Percentiles rank a stretch among this genome's conserved stretches.
These are phyloP conservation scores for Daldinia concentrica DNA, from an alignment of 495 filamentous ascomycete genomes.

Conservation along the genomic window DNA sequence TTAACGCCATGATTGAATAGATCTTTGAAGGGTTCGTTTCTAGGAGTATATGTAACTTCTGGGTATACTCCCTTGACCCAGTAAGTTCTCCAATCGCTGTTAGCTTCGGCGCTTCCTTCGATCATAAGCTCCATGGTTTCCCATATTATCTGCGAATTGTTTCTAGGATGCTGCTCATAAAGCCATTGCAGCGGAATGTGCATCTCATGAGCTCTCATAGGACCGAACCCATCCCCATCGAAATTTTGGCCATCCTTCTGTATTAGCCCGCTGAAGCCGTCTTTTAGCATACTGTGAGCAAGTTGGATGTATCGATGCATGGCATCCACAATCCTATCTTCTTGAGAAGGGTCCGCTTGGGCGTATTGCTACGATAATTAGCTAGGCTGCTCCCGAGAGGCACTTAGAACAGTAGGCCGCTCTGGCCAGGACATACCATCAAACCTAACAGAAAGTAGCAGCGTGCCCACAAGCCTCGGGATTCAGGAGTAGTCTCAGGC, in stretches of 20 bases:
- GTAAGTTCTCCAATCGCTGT: conserved; percentile 52
- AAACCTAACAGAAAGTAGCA: conserved; percentile 64
- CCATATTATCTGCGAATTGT: conserved; percentile 47
- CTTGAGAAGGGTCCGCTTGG: conserved; percentile 54
- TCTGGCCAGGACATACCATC: conserved; percentile 42
- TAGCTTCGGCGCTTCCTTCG: conserved; percentile 40
- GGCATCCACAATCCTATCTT: conserved; percentile 50
- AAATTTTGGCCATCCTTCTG: conserved; percentile 52
- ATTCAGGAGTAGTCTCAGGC: conserved; percentile 57
- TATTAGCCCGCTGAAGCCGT: conserved; percentile 61
- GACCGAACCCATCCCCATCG: conserved; percentile 55
- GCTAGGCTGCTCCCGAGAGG: conserved; percentile 26
- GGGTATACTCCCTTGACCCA: conserved; percentile 47
- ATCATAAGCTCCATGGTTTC: conserved; percentile 51
- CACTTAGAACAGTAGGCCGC: neutral
- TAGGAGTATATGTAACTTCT: conserved; percentile 44
- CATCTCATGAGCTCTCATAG: conserved; percentile 62
- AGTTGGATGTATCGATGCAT: conserved; percentile 52
- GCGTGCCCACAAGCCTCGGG: conserved; percentile 65
- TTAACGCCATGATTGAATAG: conserved; percentile 47
- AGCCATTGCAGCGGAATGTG: conserved; percentile 64
- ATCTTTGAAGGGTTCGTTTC: conserved; percentile 31
- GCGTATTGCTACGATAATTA: conserved; percentile 60
- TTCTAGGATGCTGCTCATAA: conserved; percentile 55
- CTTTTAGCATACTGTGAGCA: conserved; percentile 62